These are phyloP conservation scores for Massariosphaeria phaeospora DNA, from an alignment of 495 filamentous ascomycete genomes.

Conservation along the genomic window DNA sequence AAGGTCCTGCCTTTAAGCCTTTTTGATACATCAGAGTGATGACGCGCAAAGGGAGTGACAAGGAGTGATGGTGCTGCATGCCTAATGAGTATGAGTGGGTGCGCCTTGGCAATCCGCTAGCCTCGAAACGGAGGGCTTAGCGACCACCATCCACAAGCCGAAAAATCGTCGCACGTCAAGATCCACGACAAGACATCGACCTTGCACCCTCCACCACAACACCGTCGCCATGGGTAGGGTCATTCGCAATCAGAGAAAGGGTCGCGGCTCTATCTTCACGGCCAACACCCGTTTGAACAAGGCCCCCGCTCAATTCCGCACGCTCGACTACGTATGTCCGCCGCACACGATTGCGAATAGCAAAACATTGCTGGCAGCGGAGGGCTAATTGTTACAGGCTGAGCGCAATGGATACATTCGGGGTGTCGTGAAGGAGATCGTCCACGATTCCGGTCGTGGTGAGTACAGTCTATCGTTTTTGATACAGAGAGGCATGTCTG, in stretches of 20 bases:
- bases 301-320: conserved; percentile 85
- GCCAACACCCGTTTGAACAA: conserved; percentile 92
- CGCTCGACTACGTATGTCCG: conserved; percentile 67
- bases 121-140: too few relatives aligned
- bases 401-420: conserved; percentile 97
- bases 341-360: conserved; percentile 58
- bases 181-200: too few relatives aligned
- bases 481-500: background rate
- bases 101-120: too few relatives aligned
- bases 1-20: too few relatives aligned
- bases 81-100: too few relatives aligned
- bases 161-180: too few relatives aligned
- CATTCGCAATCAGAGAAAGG: conserved; percentile 58
- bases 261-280: conserved; percentile 96
- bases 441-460: conserved; percentile 91
- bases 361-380: background rate
- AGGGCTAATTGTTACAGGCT: conserved; percentile 39
- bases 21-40: too few relatives aligned
- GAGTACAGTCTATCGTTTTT: conserved; percentile 6
- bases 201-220: conserved; percentile 15
- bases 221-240: conserved; percentile 61
- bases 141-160: too few relatives aligned
- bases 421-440: conserved; percentile 96
- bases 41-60: too few relatives aligned
- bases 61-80: too few relatives aligned